Evolutionary conservation across 2,329 filamentous ascomycete genomes (phyloP), one percentile per base, ranked within the genome.

Genomic region (Grosmannia penicillata): DNA sequence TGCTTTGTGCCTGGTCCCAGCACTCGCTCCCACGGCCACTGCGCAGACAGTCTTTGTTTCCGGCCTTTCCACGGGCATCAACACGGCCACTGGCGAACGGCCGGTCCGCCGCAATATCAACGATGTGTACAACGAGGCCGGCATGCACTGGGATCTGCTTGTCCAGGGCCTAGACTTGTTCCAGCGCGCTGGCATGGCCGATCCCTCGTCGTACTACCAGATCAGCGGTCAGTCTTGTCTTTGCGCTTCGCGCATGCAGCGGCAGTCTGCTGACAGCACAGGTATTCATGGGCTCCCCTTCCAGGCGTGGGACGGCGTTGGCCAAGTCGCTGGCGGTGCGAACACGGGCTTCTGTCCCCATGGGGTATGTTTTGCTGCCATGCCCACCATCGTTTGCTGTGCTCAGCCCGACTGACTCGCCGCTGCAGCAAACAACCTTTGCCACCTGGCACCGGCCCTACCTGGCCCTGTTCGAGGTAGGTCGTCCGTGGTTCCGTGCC

Each of bases 371-470:
- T 36, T n/a, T n/a, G n/a, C n/a, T n/a, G n/a, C n/a, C n/a, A n/a
- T n/a, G n/a, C n/a, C n/a, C 40, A 17, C 36, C 9, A 21, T 14
- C 5, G 30, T 35, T n/a, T 42, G 19, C 42, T 19, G 8, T 4
- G 7, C 8, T 2, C 8, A 21, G 17, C 9, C n/a, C 22, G 33
- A 36, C 38, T 32, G 18, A 31, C 28, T 9, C 7, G n/a, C n/a
- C n/a, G n/a, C 8, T 18, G 14, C 29, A 68, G 66, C 63, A 70
- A 49, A 53, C 59, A n/a, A 49, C 65, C 19, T 70, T 73, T 44
- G 48, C 62, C 7, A 53, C 64, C 15, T 75, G 69, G 72, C 72
- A 77, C 50, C 65, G 70, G 6, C 63, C 69, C 4, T 75, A 68
- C 42, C 48, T 72, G 30, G 55, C 63, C 8, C 56, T 75, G 6